phyloP scores from a whole-genome alignment of 73 alveolate species.

The Strombidium stylifer region DNA sequence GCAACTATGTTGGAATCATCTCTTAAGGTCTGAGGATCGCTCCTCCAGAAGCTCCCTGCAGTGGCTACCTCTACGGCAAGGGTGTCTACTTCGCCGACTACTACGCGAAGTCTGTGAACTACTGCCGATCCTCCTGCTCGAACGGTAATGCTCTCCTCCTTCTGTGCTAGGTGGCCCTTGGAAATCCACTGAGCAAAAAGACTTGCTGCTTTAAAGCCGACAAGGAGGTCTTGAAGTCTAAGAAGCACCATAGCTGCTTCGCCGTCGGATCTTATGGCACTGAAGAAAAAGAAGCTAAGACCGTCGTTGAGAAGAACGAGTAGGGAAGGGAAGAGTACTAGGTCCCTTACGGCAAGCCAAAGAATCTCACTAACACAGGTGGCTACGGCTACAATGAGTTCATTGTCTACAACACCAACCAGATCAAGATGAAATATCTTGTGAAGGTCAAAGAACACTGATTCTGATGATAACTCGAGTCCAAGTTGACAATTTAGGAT shows the following conservation, averaged over 20 bases:
- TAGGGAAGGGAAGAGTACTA: too few relatives aligned
- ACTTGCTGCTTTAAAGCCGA: background rate
- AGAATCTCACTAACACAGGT: background rate
- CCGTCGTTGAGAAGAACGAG: background rate
- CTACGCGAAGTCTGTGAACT: conserved; percentile 88
- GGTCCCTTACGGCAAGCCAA: conserved; percentile 21
- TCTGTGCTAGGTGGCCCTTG: conserved; percentile 97
- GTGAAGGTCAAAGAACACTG: background rate
- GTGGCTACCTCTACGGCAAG: conserved; percentile 97
- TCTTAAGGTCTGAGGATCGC: conserved; percentile 97
- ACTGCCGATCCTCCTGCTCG: conserved; percentile 76
- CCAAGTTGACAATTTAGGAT: too few relatives aligned
- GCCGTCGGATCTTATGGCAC: conserved; percentile 3
- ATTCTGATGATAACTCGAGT: too few relatives aligned
- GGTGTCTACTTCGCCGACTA: conserved; percentile 98
- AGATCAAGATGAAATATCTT: conserved; percentile 7
- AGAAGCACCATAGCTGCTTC: background rate
- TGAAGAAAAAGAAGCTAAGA: background rate
- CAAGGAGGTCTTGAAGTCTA: conserved; percentile 3
- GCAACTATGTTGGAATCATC: conserved; percentile 93
- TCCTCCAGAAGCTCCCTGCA: conserved; percentile 97
- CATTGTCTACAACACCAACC: conserved; percentile 7
- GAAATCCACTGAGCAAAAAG: conserved; percentile 64
- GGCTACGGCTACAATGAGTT: conserved; percentile 21
- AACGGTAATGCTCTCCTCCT: conserved; percentile 86